Base-by-base conservation (phyloP, 352 stramenopile species). In the Phytophthora constricta region DNA sequence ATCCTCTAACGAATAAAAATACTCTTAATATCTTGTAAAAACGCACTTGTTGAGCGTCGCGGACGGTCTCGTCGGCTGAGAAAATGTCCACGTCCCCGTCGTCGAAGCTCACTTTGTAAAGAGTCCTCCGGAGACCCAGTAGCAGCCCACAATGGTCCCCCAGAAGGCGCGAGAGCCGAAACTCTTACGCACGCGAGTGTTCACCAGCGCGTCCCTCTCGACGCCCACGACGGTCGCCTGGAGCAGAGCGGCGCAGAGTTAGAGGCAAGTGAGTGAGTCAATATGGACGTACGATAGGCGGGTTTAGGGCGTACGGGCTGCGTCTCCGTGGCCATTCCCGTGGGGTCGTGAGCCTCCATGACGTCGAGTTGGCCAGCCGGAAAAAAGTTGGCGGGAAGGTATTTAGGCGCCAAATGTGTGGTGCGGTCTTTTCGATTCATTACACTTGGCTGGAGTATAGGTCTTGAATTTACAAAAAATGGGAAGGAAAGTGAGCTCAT, bases 21-120 rank as follows among this genome's bases (percentile, higher is more conserved):
- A n/a, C n/a, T n/a, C n/a, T n/a, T 1, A 17, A 31, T 19, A 17
- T 31, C 2, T 5, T 26, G 31, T 17, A 26, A 16, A n/a, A 4
- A 19, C 37, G 48, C 47, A 70, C 73, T 63, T 72, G 59, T 55
- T 81, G 65, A 4, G 82, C 43, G 59, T 91, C 82, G 42, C 72
- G 50, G 8, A 82, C 33, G 22, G 86, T 77, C 69, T 94, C 86
- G 5, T 79, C 74, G 2, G 57, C 69, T 9, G 77, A 70, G 17
- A 92, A 68, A 55, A 94, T 80, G 65, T 94, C 86, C 26, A 94
- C 84, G 58, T 94, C 86, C 34, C 86, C 86, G 41, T 94, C 86
- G 34, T 94, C 86, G 58, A 94, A 94, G 70, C 77, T 82, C 41
- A 94, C 70, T 54, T 94, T 94, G 68, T 92, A 94, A 94, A 92